phyloP scores from a whole-genome alignment of 805 yeast genomes.

The Debaryomyces maramus region DNA sequence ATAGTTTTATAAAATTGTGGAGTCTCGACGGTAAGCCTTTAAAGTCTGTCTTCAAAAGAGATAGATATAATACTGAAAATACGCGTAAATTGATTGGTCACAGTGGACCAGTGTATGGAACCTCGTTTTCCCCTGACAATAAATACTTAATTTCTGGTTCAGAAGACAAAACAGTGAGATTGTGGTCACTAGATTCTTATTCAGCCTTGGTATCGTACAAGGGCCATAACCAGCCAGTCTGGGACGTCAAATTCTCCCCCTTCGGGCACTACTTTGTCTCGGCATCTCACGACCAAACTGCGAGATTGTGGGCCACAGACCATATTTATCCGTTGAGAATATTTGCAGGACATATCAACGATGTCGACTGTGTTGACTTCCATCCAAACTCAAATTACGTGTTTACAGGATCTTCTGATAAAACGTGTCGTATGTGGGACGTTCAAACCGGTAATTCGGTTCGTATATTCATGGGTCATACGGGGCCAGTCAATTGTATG shows the following conservation, averaged over 20 bases:
- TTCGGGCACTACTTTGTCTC: conserved; percentile 98
- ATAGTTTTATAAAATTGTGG: conserved; percentile 89
- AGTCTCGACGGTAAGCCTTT: conserved; percentile 88
- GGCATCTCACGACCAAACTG: conserved; percentile 96
- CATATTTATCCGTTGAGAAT: conserved; percentile 94
- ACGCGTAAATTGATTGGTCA: conserved; percentile 80
- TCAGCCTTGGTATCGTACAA: conserved; percentile 89
- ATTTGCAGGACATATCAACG: conserved; percentile 96
- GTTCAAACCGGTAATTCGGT: conserved; percentile 84
- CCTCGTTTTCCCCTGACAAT: conserved; percentile 89
- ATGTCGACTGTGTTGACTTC: conserved; percentile 91
- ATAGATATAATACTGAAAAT: conserved; percentile 47
- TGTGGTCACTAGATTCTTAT: conserved; percentile 93
- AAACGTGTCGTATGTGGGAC: conserved; percentile 98
- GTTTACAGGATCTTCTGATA: conserved; percentile 93
- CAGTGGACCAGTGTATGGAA: conserved; percentile 89
- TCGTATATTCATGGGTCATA: conserved; percentile 88
- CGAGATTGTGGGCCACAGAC: conserved; percentile 96
- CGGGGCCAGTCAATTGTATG: conserved; percentile 80
- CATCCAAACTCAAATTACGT: conserved; percentile 96
- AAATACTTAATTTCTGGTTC: conserved; percentile 77
- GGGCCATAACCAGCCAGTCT: conserved; percentile 94
- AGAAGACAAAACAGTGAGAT: conserved; percentile 87
- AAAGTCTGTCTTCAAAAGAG: conserved; percentile 57
- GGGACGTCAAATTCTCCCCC: conserved; percentile 96